phyloP scores from a whole-genome alignment of 179 eudicot genomes.

The Heliamphora pulchella region DNA sequence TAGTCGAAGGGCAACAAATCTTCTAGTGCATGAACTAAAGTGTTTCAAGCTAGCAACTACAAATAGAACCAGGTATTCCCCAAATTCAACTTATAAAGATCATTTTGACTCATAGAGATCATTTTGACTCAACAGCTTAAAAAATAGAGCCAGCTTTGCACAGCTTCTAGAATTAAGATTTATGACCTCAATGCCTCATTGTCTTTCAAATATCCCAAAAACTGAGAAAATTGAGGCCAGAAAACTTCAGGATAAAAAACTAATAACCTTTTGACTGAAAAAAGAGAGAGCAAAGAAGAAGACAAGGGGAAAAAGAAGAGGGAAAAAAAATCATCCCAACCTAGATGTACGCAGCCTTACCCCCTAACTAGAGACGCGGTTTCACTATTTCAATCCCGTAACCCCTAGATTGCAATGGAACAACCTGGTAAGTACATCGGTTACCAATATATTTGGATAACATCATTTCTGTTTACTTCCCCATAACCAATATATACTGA shows the following conservation, averaged over 20 bases:
- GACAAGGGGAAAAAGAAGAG: not conserved
- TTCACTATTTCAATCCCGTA: not conserved
- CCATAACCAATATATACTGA: not conserved
- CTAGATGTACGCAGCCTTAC: not conserved
- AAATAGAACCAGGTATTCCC: not conserved
- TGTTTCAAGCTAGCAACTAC: not conserved
- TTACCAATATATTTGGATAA: not conserved
- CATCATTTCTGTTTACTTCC: no score
- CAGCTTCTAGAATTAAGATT: conserved; percentile 6
- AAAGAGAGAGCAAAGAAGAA: not conserved
- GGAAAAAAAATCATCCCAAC: not conserved
- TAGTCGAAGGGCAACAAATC: not conserved
- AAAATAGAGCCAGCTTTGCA: not conserved
- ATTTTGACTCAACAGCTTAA: not conserved
- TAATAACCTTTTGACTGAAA: not conserved
- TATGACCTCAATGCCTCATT: not conserved
- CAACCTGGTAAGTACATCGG: not conserved
- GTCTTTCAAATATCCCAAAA: not conserved
- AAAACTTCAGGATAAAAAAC: not conserved
- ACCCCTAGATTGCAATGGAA: not conserved
- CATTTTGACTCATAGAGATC: no score
- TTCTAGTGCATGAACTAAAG: not conserved
- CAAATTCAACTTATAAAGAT: not conserved
- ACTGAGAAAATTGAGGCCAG: not conserved
- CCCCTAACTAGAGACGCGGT: not conserved